Percentiles rank a stretch among this genome's conserved stretches.
Conservation (phyloP, 805 yeast species). For the Saccharomycopsis oosterbeekiorum region DNA sequence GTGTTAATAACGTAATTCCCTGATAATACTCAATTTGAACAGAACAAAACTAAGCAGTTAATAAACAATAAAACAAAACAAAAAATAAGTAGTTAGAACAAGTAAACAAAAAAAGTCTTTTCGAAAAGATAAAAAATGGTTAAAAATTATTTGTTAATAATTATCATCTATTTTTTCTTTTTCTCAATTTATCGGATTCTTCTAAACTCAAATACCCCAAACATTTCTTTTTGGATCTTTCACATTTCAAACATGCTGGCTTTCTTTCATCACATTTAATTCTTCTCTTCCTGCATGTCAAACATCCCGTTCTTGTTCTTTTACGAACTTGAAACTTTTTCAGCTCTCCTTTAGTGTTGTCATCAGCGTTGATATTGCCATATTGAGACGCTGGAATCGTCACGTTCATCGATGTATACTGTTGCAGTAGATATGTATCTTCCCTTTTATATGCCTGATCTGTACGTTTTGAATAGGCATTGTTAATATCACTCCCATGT, state of each 20-base stretch:
- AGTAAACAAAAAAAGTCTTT: too few relatives aligned
- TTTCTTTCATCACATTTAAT: constrained; percentile 70
- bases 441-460: too few relatives aligned
- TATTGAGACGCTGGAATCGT: not conserved
- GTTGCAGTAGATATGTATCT: too few relatives aligned
- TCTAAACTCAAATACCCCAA: constrained; percentile 38
- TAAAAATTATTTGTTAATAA: not conserved
- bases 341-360: not conserved
- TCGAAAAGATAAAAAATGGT: not conserved
- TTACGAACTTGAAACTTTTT: constrained; percentile 22
- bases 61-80: too few relatives aligned
- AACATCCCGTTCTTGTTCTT: constrained; percentile 66
- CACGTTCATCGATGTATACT: not conserved
- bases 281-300: constrained; percentile 61
- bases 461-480: too few relatives aligned
- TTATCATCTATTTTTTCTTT: not conserved
- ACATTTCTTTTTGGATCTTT: constrained; percentile 52
- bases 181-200: not conserved
- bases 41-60: too few relatives aligned
- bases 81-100: too few relatives aligned
- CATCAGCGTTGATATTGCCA: not conserved
- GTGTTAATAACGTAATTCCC: too few relatives aligned
- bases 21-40: too few relatives aligned
- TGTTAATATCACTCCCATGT: too few relatives aligned
- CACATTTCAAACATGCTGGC: constrained; percentile 61